These are phyloP conservation scores for Akanthomyces lecanii DNA, from an alignment of 2,329 filamentous ascomycete species.

Conservation along the genomic window DNA sequence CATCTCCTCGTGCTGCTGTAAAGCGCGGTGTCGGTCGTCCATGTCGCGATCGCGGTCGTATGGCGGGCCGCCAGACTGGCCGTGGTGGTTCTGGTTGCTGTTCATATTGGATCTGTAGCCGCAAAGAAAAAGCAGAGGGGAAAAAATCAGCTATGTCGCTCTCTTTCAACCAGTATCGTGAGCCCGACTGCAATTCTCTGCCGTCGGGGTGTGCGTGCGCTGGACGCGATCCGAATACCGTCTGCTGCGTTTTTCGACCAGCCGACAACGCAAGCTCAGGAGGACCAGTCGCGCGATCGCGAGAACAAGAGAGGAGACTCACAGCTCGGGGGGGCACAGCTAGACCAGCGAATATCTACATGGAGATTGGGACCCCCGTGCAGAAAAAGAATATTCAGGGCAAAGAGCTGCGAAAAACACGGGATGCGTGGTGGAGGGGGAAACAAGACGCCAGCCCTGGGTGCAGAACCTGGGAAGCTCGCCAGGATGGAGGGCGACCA, in stretches of 20 bases:
- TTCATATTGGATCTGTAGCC: slow-evolving; percentile 37
- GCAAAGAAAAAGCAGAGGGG: neutral
- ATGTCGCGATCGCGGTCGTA: slow-evolving; percentile 48
- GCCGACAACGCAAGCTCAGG: slow-evolving; percentile 16
- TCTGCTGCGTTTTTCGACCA: slow-evolving; percentile 5
- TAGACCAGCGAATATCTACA: slow-evolving; percentile 32
- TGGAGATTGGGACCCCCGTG: slow-evolving; percentile 21
- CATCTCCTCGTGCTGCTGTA: slow-evolving; percentile 46
- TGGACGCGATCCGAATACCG: neutral
- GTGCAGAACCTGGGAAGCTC: slow-evolving; percentile 36
- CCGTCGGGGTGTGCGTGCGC: neutral
- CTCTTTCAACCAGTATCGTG: neutral
- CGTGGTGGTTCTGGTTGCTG: slow-evolving; percentile 39
- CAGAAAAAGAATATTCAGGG: slow-evolving; percentile 21
- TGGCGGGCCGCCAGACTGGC: slow-evolving; percentile 34
- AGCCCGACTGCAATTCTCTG: neutral
- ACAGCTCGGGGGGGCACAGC: slow-evolving; percentile 32
- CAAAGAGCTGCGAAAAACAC: slow-evolving; percentile 13
- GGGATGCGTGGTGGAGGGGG: slow-evolving; percentile 16
- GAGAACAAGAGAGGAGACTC: slow-evolving; percentile 25
- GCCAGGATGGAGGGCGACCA: slow-evolving; percentile 29
- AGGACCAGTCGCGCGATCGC: slow-evolving; percentile 26
- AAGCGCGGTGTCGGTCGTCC: slow-evolving; percentile 44
- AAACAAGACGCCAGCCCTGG: slow-evolving; percentile 22
- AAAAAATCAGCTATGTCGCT: slow-evolving; percentile 2